Base-by-base conservation (phyloP, 2,329 filamentous ascomycete genomes). In the Byssochlamys sp. region DNA sequence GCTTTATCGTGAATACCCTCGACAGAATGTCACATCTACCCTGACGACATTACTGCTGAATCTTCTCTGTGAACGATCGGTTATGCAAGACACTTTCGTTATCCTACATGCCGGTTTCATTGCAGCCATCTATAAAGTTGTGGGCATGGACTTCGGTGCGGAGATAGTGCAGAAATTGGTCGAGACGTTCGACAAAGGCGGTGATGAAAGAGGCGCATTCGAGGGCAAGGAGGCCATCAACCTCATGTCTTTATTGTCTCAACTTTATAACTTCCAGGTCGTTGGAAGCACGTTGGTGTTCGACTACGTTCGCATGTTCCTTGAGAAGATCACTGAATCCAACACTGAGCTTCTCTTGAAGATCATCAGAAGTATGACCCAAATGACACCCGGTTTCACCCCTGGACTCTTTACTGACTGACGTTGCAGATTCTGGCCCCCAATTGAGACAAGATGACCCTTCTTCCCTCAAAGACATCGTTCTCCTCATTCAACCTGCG, bases 251-350 rank as follows among this genome's bases (percentile, higher is more conserved):
- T 81, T 97, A 29, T 77, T 97, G 12, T 85, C 91, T 0, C 86
- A 96, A 67, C 79, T 97, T 45, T 99, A 97, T 75, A 91, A 90
- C 54, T 95, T 99, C 68, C 89, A 95, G 66, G 84, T 96, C 25
- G 81, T 96, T 51, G 86, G 88, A 48, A 87, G 87, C 66, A 87
- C 85, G 55, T 80, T 99, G 28, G 80, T 97, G 27, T 97, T 96
- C 67, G 94, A 97, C 71, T 94, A 95, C 67, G 85, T 97, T 68
- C 86, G 89, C 29, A 77, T 89, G 49, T 86, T 96, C 55, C 77
- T 97, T 12, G 74, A 77, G 10, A 81, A 86, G 28, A 82, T 97
- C 1, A 89, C 86, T 0, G 92, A 97, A 70, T 76, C 88, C 39
- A 95, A 95, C 69, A 92, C 92, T 0, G 94, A 97, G 72, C 78